Percentiles rank a stretch among this genome's conserved stretches.
These are phyloP conservation scores for Penstemon newberryi DNA, from an alignment of 257 asterid species.

Conservation along the genomic window DNA sequence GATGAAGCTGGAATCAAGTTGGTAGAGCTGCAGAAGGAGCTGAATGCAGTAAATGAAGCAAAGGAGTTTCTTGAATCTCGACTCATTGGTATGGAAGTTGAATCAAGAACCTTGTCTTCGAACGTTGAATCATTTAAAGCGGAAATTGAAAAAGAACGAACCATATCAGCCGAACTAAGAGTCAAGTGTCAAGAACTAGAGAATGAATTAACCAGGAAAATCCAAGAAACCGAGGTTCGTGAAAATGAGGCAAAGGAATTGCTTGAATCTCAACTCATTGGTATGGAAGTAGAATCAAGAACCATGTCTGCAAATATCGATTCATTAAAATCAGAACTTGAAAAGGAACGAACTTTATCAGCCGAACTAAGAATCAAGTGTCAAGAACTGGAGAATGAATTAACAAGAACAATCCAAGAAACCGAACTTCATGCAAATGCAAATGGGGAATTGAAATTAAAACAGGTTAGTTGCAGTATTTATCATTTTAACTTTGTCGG, in stretches of 20 bases:
- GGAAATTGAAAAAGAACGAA: constrained; percentile 42
- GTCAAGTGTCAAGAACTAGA: constrained; percentile 53
- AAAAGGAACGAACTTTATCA: constrained; percentile 43
- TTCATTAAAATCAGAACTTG: constrained; percentile 41
- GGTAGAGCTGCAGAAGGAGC: constrained; percentile 51
- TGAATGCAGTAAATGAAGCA: constrained; percentile 41
- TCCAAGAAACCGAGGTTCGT: constrained; percentile 46
- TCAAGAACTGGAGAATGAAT: constrained; percentile 55
- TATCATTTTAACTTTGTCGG: not conserved
- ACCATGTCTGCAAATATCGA: constrained; percentile 43
- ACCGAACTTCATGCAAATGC: constrained; percentile 41
- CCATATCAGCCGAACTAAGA: constrained; percentile 41
- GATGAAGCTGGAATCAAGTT: constrained; percentile 38
- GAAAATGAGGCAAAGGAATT: constrained; percentile 50
- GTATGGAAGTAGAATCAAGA: constrained; percentile 61
- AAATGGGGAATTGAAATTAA: constrained; percentile 47
- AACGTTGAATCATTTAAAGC: constrained; percentile 40
- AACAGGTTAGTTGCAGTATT: constrained; percentile 48
- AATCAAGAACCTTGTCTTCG: constrained; percentile 51
- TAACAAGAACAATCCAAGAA: constrained; percentile 41
- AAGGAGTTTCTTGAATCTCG: constrained; percentile 57
- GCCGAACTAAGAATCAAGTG: constrained; percentile 42
- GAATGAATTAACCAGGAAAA: constrained; percentile 43
- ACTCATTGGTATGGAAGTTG: constrained; percentile 55
- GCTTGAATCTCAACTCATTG: constrained; percentile 53